Conservation (phyloP, 2,329 filamentous ascomycete genomes). For the Colletotrichum brevisporum region DNA sequence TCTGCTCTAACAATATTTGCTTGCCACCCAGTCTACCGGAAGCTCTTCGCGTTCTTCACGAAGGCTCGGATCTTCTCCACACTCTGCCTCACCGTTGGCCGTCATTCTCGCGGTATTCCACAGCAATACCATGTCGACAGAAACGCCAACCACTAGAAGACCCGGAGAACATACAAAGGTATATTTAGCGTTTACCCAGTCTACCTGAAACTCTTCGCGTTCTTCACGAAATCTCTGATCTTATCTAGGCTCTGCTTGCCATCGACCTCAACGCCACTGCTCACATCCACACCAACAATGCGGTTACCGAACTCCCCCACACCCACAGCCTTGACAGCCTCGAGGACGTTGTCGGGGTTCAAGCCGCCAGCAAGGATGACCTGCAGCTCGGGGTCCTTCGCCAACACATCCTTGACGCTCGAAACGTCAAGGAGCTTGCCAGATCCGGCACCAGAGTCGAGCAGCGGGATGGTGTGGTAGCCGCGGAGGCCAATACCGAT, state of each 20-base stretch:
- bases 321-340: conserved; percentile 75
- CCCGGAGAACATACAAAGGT: too few species aligned
- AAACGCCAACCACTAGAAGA: too few species aligned
- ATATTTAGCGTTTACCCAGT: background rate
- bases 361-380: conserved; percentile 90
- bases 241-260: conserved; percentile 85
- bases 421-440: conserved; percentile 83
- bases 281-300: conserved; percentile 90
- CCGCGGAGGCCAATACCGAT: conserved; percentile 80
- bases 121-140: too few species aligned
- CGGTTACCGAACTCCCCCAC: conserved; percentile 71
- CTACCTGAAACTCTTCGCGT: conserved; percentile 74
- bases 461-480: conserved; percentile 85
- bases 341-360: conserved; percentile 81
- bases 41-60: too few species aligned
- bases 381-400: conserved; percentile 77
- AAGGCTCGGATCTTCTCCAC: too few species aligned
- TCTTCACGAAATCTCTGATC: conserved; percentile 84
- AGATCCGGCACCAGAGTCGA: conserved; percentile 90
- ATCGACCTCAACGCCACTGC: conserved; percentile 90
- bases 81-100: too few species aligned
- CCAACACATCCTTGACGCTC: conserved; percentile 76
- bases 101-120: too few species aligned
- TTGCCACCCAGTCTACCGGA: too few species aligned
- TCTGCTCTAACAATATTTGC: too few species aligned